These are phyloP conservation scores for Xerocomellus amylosporus DNA, from an alignment of 768 basidiomycete species.

Conservation along the genomic window DNA sequence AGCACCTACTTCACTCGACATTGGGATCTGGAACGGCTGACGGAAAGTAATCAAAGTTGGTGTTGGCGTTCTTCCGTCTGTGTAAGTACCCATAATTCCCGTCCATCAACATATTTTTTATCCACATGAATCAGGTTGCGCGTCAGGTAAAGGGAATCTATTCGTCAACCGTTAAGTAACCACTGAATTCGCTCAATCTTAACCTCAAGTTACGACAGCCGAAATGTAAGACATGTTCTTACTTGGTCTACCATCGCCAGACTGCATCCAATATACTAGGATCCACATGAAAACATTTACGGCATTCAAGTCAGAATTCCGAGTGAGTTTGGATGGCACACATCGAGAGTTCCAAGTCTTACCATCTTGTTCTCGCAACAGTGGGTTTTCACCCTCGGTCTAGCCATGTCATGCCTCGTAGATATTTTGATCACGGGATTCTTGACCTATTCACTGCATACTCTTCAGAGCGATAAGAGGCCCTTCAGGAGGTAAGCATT, in stretches of 20 bases:
- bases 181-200: slow-evolving; percentile 17
- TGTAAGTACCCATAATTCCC: slow-evolving; percentile 19
- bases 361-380: slow-evolving; percentile 17
- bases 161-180: slow-evolving; percentile 1
- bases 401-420: slow-evolving; percentile 47
- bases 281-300: slow-evolving; percentile 27
- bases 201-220: slow-evolving; percentile 24
- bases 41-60: slow-evolving; percentile 16
- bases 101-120: not conserved
- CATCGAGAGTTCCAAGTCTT: not conserved
- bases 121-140: slow-evolving; percentile 32
- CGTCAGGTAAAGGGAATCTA: slow-evolving; percentile 23
- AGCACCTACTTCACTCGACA: slow-evolving; percentile 15
- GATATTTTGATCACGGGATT: slow-evolving; percentile 49
- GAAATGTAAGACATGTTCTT: slow-evolving; percentile 27
- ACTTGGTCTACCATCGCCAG: not conserved
- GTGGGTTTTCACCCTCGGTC: slow-evolving; percentile 52
- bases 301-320: slow-evolving; percentile 23
- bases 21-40: not conserved
- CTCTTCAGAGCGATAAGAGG: slow-evolving; percentile 39
- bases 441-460: slow-evolving; percentile 42
- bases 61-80: slow-evolving; percentile 30
- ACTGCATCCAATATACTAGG: slow-evolving; percentile 13
- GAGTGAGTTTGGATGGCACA: slow-evolving; percentile 6
- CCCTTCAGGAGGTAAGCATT: slow-evolving; percentile 36